Base-by-base conservation (phyloP, 1,139 yeast species). In the Pichia sp. region DNA sequence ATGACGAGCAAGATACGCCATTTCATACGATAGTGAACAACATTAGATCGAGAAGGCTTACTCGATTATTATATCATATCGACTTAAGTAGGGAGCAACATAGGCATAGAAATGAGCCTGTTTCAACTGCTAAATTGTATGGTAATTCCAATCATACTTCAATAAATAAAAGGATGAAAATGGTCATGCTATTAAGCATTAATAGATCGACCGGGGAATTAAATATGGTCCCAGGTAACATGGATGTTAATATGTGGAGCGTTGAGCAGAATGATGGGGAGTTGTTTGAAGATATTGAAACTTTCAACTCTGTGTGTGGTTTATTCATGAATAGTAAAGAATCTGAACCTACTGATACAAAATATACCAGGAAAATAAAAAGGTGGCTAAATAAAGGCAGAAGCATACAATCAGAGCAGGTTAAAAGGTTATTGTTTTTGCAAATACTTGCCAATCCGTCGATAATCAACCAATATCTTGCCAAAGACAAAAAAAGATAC, bases 141-240 rank as follows among this genome's bases (percentile, higher is more conserved):
- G 55, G 53, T 10, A 16, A 27, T 16, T 3, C 27, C 26, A 37
- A 39, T 55, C 53, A 37, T 49, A 47, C 7, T 40, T 38, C 16
- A 10, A 8, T 10, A 8, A 10, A 31, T 31, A 34, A 42, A 16
- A 42, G 41, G n/a, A 38, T 57, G 39, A 58, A 50, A 23, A 42
- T 60, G 43, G 49, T 50, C 27, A 29, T 62, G 26, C 49, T 58
- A 39, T 52, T 51, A 3, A 51, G 59, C 3, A 54, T 62, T 37
- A 57, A 61, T 45, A 52, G 66, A 41, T 41, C 50, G 5, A 59
- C 63, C 2, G 66, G 66, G 4, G 65, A 61, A 34, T 44, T 62
- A n/a, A 54, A 49, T 43, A 43, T 60, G 44, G 47, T 55, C 29
- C 60, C 64, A 11, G 64, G 63, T 5, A 62, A 62, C 41, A 41